A percentile compares a stretch with the other conserved stretches of the same genome.
Conservation (phyloP, 345 rosid species). For the Melaleuca quinquenervia region DNA sequence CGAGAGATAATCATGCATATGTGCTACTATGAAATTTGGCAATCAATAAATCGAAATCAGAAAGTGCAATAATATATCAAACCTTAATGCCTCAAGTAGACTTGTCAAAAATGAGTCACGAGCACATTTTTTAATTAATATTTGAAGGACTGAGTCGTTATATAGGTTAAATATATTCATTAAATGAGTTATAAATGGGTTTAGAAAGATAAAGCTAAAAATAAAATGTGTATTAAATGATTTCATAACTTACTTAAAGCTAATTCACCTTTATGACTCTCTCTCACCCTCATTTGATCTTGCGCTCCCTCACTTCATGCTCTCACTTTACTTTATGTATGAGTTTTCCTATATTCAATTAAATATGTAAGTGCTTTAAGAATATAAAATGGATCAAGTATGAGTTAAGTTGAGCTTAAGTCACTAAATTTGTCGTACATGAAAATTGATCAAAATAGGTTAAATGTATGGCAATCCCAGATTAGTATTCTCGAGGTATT, state of each 20-base stretch:
- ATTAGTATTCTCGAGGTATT: background rate
- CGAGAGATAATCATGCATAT: background rate
- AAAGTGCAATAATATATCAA: background rate
- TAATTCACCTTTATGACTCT: background rate
- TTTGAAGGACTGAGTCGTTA: background rate
- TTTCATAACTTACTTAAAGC: too few species aligned
- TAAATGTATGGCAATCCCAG: too few species aligned
- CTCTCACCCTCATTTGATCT: background rate
- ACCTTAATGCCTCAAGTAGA: background rate
- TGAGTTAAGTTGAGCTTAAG: fast-evolving
- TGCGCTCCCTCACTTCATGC: too few species aligned
- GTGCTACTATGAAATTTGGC: background rate
- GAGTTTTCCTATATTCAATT: background rate
- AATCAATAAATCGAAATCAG: background rate
- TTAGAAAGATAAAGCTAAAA: background rate
- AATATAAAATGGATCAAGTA: too few species aligned
- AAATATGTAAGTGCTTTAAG: background rate
- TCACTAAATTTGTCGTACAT: background rate
- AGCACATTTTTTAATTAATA: too few species aligned
- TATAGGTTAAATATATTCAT: too few species aligned
- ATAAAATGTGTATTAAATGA: background rate
- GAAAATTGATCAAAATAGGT: too few species aligned
- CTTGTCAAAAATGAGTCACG: background rate
- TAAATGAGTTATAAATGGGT: too few species aligned
- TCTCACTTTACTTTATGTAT: background rate